Evolutionary conservation across 1,139 yeast species (phyloP).

Genomic region (Yamadazyma aaseri): DNA sequence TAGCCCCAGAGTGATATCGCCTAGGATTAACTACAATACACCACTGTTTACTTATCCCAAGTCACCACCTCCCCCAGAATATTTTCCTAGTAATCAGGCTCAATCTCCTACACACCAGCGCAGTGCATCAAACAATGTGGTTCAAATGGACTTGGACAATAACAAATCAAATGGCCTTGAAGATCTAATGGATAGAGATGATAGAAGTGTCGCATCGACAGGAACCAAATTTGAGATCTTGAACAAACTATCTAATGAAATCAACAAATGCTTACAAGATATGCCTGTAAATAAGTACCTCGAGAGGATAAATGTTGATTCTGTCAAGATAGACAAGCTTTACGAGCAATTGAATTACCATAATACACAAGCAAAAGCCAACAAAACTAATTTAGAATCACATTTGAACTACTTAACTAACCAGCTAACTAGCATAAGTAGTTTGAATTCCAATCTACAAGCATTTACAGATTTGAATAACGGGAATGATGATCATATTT

Average conservation of each 20-base stretch:
- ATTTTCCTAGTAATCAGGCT: not conserved
- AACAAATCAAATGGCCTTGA: not conserved
- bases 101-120: not conserved
- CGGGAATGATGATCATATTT: conserved; percentile 19
- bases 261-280: conserved; percentile 21
- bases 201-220: too few relatives aligned
- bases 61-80: conserved; percentile 5
- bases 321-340: conserved; percentile 27
- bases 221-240: conserved; percentile 10
- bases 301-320: conserved; percentile 13
- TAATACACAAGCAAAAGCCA: conserved; percentile 37
- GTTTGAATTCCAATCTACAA: conserved; percentile 25
- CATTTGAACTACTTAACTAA: conserved; percentile 34
- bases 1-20: too few relatives aligned
- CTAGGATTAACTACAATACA: too few relatives aligned
- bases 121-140: conserved; percentile 2
- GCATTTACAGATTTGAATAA: conserved; percentile 26
- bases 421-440: conserved; percentile 28
- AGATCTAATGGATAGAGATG: conserved; percentile 23
- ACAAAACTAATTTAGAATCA: conserved; percentile 29
- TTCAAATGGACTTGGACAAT: not conserved
- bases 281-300: conserved; percentile 12
- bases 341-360: conserved; percentile 36
- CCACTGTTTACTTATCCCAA: too few relatives aligned
- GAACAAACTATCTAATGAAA: conserved; percentile 21